Evolutionary conservation across 768 basidiomycete species (phyloP).

Genomic region (Mycena epipterygia): DNA sequence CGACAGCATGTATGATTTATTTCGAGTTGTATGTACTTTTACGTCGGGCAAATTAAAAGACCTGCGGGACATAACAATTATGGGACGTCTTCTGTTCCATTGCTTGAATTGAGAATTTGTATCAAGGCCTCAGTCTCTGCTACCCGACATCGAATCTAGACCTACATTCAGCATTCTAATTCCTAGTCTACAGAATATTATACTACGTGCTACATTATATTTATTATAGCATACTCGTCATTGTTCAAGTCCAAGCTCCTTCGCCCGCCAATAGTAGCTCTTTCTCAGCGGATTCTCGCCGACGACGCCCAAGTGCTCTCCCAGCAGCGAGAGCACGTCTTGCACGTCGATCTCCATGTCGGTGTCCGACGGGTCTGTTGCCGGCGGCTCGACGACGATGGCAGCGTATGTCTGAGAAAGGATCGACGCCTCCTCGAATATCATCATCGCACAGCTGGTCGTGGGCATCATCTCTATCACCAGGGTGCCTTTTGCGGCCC

Average conservation of each 20-base stretch:
- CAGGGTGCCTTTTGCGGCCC: slow-evolving; percentile 24
- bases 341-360: slow-evolving; percentile 29
- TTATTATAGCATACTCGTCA: background rate
- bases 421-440: slow-evolving; percentile 29
- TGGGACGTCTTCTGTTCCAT: background rate
- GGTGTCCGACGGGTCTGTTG: background rate
- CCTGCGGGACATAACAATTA: background rate
- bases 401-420: slow-evolving; percentile 33
- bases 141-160: no score
- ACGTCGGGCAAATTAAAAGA: background rate
- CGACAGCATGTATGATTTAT: background rate
- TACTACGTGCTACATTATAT: background rate
- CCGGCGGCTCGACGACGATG: slow-evolving; percentile 26
- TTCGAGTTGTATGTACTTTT: background rate
- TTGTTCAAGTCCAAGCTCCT: slow-evolving; percentile 14
- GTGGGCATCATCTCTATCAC: slow-evolving; percentile 30
- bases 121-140: no score
- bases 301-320: slow-evolving; percentile 18
- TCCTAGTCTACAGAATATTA: background rate
- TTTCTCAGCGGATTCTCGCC: slow-evolving; percentile 21
- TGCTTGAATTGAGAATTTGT: background rate
- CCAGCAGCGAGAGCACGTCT: slow-evolving; percentile 21
- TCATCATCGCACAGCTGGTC: slow-evolving; percentile 29
- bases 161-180: no score
- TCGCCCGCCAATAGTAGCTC: slow-evolving; percentile 22